These are phyloP conservation scores for Hyaloscypha hepaticicola DNA, from an alignment of 495 filamentous ascomycete species.

Conservation along the genomic window DNA sequence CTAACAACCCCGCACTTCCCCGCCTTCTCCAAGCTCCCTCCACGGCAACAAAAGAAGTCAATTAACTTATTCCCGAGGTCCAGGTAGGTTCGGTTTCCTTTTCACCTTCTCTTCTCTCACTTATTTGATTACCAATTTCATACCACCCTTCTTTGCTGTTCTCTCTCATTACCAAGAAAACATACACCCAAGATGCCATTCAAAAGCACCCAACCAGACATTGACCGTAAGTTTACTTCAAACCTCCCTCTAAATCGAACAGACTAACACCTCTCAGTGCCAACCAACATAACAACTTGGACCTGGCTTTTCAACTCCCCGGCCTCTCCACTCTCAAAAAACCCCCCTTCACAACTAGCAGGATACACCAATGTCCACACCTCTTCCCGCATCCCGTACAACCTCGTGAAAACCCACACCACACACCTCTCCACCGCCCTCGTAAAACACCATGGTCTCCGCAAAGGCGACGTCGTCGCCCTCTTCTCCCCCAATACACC, in stretches of 20 bases:
- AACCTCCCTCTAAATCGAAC: not conserved
- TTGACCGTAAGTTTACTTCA: constrained; percentile 15
- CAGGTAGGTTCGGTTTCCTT: not conserved
- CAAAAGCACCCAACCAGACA: constrained; percentile 26
- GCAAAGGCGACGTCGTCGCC: constrained; percentile 72
- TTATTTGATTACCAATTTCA: not conserved
- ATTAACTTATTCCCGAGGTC: not conserved
- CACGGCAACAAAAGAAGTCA: not conserved
- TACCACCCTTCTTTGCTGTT: not conserved
- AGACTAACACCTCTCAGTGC: constrained; percentile 40
- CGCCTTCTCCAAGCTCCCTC: not conserved
- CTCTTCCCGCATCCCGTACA: constrained; percentile 53
- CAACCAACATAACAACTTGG: constrained; percentile 54
- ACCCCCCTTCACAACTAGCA: constrained; percentile 38
- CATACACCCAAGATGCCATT: constrained; percentile 23
- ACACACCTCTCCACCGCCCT: constrained; percentile 57
- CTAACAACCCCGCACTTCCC: not conserved
- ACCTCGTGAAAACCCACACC: constrained; percentile 48
- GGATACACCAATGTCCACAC: constrained; percentile 57
- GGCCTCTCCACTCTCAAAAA: constrained; percentile 43
- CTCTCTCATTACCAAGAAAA: not conserved
- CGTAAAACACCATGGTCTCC: constrained; percentile 69
- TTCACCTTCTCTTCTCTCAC: not conserved
- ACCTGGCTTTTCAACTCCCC: constrained; percentile 58
- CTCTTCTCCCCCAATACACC: constrained; percentile 72